phyloP scores from a whole-genome alignment of 768 basidiomycete species.

The Leccinum truebloodii region DNA sequence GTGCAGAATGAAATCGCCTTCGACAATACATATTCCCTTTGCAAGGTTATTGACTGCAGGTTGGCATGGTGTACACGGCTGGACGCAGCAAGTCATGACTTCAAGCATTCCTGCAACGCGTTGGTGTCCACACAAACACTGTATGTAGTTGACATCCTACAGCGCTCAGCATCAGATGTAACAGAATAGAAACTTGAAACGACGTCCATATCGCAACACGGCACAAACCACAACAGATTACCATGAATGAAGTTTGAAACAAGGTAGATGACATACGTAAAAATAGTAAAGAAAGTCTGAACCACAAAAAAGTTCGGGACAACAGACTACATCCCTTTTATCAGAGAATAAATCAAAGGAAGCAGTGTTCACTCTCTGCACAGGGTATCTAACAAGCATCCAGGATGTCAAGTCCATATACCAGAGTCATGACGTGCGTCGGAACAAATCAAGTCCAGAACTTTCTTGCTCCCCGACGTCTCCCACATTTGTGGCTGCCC shows the following conservation, averaged over 20 bases:
- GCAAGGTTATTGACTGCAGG: background rate
- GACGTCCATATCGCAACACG: conserved; percentile 6
- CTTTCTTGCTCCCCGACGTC: background rate
- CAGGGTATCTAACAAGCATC: conserved; percentile 19
- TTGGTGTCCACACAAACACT: background rate
- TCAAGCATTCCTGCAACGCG: background rate
- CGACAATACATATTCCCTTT: background rate
- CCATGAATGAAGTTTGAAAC: background rate
- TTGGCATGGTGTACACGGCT: background rate
- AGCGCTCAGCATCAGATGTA: background rate
- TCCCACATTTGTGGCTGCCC: conserved; percentile 5
- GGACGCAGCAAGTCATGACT: background rate
- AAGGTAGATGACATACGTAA: background rate
- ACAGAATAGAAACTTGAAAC: background rate
- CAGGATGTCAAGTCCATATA: conserved; percentile 3
- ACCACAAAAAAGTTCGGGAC: background rate
- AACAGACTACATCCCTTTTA: background rate
- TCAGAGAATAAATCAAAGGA: background rate
- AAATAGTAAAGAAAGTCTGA: background rate
- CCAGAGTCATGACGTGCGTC: conserved; percentile 1
- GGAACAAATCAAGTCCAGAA: conserved; percentile 1
- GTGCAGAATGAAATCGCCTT: background rate
- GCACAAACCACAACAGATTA: conserved; percentile 3
- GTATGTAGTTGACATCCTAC: background rate
- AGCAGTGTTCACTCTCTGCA: conserved; percentile 10